Percentiles rank a stretch among this genome's conserved stretches.
Conservation (phyloP, 768 basidiomycete genomes). For the Candolleomyces eurysporus region DNA sequence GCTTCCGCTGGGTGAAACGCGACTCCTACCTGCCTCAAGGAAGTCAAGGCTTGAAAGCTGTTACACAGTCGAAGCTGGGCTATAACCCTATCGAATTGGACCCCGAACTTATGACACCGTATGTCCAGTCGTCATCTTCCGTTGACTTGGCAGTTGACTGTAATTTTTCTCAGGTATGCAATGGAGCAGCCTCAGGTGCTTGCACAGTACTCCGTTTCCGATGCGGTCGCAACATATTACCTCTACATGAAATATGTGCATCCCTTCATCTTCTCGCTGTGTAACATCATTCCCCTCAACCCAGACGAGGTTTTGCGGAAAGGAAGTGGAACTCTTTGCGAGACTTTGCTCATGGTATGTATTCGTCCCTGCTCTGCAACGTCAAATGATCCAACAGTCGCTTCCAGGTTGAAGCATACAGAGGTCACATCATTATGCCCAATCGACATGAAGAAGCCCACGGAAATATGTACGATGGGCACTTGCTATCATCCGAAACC, state of each 20-base stretch:
- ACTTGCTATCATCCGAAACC: slow-evolving; percentile 94
- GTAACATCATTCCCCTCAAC: slow-evolving; percentile 96
- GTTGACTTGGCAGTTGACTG: not conserved
- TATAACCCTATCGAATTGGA: slow-evolving; percentile 97
- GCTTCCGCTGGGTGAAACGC: slow-evolving; percentile 99
- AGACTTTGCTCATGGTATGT: slow-evolving; percentile 93
- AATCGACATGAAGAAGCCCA: slow-evolving; percentile 94
- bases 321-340: slow-evolving; percentile 94
- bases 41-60: slow-evolving; percentile 96
- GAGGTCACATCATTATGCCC: slow-evolving; percentile 93
- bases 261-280: slow-evolving; percentile 98
- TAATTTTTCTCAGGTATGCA: slow-evolving; percentile 68
- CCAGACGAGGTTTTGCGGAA: slow-evolving; percentile 97
- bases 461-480: slow-evolving; percentile 92
- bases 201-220: slow-evolving; percentile 98
- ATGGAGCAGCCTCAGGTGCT: slow-evolving; percentile 92
- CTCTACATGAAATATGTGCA: slow-evolving; percentile 99
- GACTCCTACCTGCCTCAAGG: slow-evolving; percentile 99
- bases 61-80: slow-evolving; percentile 92
- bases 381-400: slow-evolving; percentile 4
- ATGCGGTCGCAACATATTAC: slow-evolving; percentile 99
- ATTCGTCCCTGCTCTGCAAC: not conserved
- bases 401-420: slow-evolving; percentile 88
- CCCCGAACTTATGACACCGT: slow-evolving; percentile 99
- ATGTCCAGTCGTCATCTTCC: slow-evolving; percentile 27